Evolutionary conservation across 2,329 filamentous ascomycete species (phyloP), one percentile per base, ranked within the genome.

Genomic region (Hypoxylon rubiginosum): DNA sequence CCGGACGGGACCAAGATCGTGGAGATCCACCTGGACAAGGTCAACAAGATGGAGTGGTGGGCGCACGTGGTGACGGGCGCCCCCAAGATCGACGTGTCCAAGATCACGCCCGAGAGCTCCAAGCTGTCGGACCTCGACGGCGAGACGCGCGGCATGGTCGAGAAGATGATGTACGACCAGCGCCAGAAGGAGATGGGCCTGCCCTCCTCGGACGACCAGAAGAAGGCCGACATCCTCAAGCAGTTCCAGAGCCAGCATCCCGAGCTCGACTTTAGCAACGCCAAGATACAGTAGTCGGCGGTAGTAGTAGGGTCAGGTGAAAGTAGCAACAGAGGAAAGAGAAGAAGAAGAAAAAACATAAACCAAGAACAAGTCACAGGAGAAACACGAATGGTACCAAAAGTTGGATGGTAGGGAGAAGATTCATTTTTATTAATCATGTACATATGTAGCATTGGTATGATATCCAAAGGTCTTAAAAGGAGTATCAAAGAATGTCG

Each of bases 121-220:
- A 97, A 94, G 80, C 85, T 99, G 75, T 90, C 92, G 62, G 96
- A 99, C 79, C 84, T 99, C 72, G 95, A 98, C 77, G 96, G 96
- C 66, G 92, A 97, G 85, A 99, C 96, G 58, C 88, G 96, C 70
- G 88, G 90, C 64, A 98, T 99, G 95, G 96, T 99, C 48, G 96
- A 99, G 89, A 99, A 99, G 88, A 99, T 99, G 96, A 99, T 99
- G 96, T 99, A 88, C 76, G 96, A 99, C 83, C 96, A 99, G 85
- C 86, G 92, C 72, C 94, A 98, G 84, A 99, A 99, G 88, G 94
- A 98, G 84, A 84, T 87, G 80, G 96, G 96, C 4, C 86, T 91
- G 80, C 93, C 94, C 50, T 94, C 91, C 11, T 97, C 93, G 71
- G 96, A 98, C 72, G 96, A 99, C 84, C 90, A 97, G 86, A 93